These are phyloP conservation scores for Graphilbum fragrans DNA, from an alignment of 2,329 filamentous ascomycete species.

Conservation along the genomic window DNA sequence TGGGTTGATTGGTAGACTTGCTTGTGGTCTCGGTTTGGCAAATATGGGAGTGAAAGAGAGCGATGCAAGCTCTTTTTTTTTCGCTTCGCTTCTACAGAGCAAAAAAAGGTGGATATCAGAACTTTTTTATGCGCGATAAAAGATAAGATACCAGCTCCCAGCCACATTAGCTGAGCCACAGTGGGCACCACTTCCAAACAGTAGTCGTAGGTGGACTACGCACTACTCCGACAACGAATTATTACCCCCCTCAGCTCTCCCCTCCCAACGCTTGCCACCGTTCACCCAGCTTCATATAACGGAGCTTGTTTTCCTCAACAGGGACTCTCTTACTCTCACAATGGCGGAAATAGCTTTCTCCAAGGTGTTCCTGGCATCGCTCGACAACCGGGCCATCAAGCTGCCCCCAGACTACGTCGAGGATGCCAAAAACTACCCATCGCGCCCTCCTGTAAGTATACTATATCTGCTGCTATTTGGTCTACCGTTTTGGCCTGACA, in stretches of 20 bases:
- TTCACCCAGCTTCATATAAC: too few species aligned
- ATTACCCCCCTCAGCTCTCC: too few species aligned
- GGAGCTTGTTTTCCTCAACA: neutral
- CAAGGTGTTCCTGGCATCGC: slow-evolving; percentile 65
- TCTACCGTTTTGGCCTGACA: neutral
- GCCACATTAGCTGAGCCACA: neutral
- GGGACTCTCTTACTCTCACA: neutral
- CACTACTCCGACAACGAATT: too few species aligned
- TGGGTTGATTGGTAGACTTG: too few species aligned
- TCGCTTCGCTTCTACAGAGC: neutral
- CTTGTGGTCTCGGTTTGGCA: neutral
- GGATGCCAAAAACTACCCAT: slow-evolving; percentile 66
- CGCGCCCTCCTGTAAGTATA: slow-evolving; percentile 58
- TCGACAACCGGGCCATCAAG: slow-evolving; percentile 70
- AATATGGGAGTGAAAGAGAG: neutral
- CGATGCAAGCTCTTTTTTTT: neutral
- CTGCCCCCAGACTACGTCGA: slow-evolving; percentile 84
- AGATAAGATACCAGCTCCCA: slow-evolving; percentile 6
- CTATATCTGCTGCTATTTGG: neutral
- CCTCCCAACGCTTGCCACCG: too few species aligned
- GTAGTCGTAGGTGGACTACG: too few species aligned
- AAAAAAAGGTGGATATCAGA: slow-evolving; percentile 2
- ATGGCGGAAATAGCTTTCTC: slow-evolving; percentile 84
- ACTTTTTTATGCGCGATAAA: slow-evolving; percentile 10
- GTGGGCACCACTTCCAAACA: too few species aligned